Conservation (phyloP, 371 early-diverging fungal genomes). For the Syncephalastrum monosporum region DNA sequence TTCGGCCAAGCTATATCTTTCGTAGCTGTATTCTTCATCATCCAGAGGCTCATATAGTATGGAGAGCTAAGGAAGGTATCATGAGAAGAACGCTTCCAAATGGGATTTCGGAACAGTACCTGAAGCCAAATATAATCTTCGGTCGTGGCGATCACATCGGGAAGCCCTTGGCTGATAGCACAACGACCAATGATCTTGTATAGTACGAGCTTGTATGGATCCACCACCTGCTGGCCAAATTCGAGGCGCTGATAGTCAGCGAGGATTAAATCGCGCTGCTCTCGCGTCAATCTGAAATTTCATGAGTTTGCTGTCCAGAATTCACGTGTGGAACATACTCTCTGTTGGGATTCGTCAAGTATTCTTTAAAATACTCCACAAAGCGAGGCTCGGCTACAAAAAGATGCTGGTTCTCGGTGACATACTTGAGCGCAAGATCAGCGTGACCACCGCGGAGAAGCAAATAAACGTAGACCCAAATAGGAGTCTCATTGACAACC, state of each 20-base stretch:
- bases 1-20: conserved; percentile 65
- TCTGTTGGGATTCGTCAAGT: conserved; percentile 45
- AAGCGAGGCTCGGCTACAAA: conserved; percentile 61
- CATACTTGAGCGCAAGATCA: conserved; percentile 66
- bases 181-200: conserved; percentile 89
- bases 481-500: conserved; percentile 61
- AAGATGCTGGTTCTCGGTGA: conserved; percentile 48
- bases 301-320: not conserved
- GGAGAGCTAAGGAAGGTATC: conserved; percentile 44
- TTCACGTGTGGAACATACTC: conserved; percentile 10
- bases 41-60: conserved; percentile 60
- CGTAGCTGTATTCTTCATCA: conserved; percentile 45
- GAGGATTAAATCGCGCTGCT: conserved; percentile 45
- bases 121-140: conserved; percentile 89
- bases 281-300: conserved; percentile 30
- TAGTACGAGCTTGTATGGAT: conserved; percentile 86
- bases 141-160: conserved; percentile 61
- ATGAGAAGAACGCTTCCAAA: not conserved
- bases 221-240: conserved; percentile 49
- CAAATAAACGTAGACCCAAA: conserved; percentile 84
- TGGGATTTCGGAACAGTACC: conserved; percentile 11
- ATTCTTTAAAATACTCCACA: conserved; percentile 65
- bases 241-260: conserved; percentile 59
- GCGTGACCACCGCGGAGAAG: conserved; percentile 74
- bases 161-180: conserved; percentile 65